Conservation (phyloP, 73 alveolate genomes). For the Diophrys sp. region DNA sequence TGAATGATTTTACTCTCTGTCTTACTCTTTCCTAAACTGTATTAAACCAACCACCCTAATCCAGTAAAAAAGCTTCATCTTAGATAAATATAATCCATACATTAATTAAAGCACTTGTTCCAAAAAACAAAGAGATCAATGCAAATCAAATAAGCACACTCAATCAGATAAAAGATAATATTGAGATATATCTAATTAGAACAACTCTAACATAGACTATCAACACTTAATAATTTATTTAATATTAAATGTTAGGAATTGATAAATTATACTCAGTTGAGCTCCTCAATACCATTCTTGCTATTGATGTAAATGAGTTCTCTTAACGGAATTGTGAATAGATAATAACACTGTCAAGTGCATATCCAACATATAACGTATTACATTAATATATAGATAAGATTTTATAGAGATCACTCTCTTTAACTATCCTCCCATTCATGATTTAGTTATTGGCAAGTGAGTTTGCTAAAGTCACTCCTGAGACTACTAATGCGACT, state of each 20-base stretch:
- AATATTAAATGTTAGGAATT: not conserved
- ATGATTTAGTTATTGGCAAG: not conserved
- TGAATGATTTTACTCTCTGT: not conserved
- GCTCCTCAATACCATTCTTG: not conserved
- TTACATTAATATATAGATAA: not conserved
- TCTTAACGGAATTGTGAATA: not conserved
- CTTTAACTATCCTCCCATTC: not conserved
- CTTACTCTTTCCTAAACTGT: not conserved
- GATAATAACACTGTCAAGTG: not conserved
- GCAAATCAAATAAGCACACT: not conserved
- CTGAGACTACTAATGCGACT: not conserved
- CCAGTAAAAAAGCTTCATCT: too few species aligned
- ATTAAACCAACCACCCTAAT: too few species aligned
- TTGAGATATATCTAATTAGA: not conserved
- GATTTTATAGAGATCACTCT: not conserved
- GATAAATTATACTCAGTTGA: not conserved
- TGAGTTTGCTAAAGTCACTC: not conserved
- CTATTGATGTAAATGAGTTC: not conserved
- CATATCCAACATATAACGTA: too few species aligned
- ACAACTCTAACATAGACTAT: not conserved
- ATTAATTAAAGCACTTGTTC: too few species aligned
- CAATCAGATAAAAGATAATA: too few species aligned
- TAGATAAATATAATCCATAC: not conserved
- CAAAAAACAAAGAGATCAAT: not conserved
- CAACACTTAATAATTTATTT: too few species aligned